Base-by-base conservation (phyloP, 768 basidiomycete species). In the Auricularia auricula-judae region DNA sequence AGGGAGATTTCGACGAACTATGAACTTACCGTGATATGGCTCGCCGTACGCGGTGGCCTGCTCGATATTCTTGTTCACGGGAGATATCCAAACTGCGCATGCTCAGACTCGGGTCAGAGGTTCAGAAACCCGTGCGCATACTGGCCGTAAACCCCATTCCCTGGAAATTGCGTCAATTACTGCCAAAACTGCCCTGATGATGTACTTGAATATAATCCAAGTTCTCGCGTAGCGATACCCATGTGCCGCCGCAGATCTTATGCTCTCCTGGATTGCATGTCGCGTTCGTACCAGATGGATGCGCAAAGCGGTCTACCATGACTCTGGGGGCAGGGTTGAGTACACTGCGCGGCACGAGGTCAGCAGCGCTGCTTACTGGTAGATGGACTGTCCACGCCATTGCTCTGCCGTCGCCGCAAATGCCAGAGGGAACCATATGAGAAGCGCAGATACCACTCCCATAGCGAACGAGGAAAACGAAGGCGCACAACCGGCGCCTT, bases 221-320 rank as follows among this genome's bases (percentile, higher is more conserved):
- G 71, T 91, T 87, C 67, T 84, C 77, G 65, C 78, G 82, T 67
- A 93, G 82, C 8, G 83, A 84, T 58, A 65, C 61, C 88, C 89
- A 93, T n/a, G 86, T 90, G 4, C 91, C 90, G n/a, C 91, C 91
- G 66, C 91, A 93, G 79, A 84, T 91, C 0, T 86, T 87, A 70
- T 84, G 87, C 23, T 78, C 71, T 34, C 73, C 77, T 3, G 84
- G 80, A 69, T 87, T 78, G 71, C 89, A 91, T 61, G 78, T 70
- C 65, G 75, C 80, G 70, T 81, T 76, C 1, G 83, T 76, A n/a
- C 81, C 82, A 0, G 76, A 70, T 8, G 86, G 83, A 11, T 89
- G 79, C 18, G 90, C 88, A 71, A 83, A 93, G 51, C 91, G 86
- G 73, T 92, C 89, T 2, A 84, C 86, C 64, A 91, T 82, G 66